phyloP scores from a whole-genome alignment of 257 asterid genomes.

The Gentiana straminea region DNA sequence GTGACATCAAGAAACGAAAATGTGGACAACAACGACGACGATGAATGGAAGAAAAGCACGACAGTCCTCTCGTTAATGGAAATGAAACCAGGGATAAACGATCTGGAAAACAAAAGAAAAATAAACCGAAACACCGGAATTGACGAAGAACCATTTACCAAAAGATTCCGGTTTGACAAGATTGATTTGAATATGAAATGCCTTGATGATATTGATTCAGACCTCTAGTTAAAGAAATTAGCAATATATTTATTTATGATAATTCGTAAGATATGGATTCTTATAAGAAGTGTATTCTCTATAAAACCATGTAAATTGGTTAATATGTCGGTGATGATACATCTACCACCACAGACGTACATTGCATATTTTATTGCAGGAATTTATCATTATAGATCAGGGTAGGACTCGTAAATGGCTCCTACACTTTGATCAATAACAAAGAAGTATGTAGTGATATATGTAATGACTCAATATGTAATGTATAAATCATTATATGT shows the following conservation, averaged over 20 bases:
- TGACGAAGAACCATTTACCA: slow-evolving; percentile 14
- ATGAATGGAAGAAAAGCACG: slow-evolving; percentile 19
- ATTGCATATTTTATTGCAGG: too few species aligned
- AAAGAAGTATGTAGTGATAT: too few species aligned
- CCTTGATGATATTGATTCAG: slow-evolving; percentile 34
- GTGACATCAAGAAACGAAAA: slow-evolving; percentile 40
- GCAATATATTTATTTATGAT: too few species aligned
- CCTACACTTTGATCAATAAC: too few species aligned
- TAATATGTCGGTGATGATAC: not conserved
- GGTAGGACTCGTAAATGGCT: too few species aligned
- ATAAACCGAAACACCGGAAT: slow-evolving; percentile 19
- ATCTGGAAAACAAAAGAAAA: slow-evolving; percentile 18
- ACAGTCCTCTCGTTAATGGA: slow-evolving; percentile 41
- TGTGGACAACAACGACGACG: slow-evolving; percentile 5
- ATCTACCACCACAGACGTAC: too few species aligned
- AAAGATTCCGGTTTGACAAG: slow-evolving; percentile 16
- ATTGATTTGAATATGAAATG: slow-evolving; percentile 51
- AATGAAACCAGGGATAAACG: slow-evolving; percentile 25
- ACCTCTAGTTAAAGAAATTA: not conserved
- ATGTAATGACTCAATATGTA: too few species aligned
- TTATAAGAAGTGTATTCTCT: too few species aligned
- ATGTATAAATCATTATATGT: too few species aligned
- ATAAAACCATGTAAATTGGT: slow-evolving; percentile 10
- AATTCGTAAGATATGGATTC: too few species aligned
- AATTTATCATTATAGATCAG: too few species aligned